Evolutionary conservation across 164 flowering plant species (phyloP).

Genomic region (Magnolia kwangsiensis): DNA sequence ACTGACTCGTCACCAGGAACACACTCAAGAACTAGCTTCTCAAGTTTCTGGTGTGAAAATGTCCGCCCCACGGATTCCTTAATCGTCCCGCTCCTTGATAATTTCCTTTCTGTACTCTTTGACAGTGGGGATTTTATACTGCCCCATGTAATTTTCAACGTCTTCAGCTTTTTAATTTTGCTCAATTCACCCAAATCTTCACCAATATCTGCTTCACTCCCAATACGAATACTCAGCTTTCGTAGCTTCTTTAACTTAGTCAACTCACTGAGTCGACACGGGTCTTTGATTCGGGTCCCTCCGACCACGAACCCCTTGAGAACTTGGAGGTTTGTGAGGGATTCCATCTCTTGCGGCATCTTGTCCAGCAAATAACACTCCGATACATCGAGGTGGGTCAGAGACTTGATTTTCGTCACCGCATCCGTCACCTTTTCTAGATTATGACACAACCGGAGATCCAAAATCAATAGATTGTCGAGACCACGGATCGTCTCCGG

Average conservation of each 20-base stretch:
- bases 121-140: no score
- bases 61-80: neutral
- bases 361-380: constrained; percentile 30
- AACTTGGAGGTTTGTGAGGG: constrained; percentile 32
- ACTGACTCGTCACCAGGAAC: constrained; percentile 17
- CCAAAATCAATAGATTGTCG: constrained; percentile 24
- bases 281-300: neutral
- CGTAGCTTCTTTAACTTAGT: constrained; percentile 18
- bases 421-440: constrained; percentile 21
- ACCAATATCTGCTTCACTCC: neutral
- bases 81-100: no score
- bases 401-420: constrained; percentile 20
- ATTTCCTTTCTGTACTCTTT: no score
- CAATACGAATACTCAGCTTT: constrained; percentile 28
- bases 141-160: no score
- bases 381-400: constrained; percentile 47
- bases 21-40: constrained; percentile 37
- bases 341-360: constrained; percentile 31
- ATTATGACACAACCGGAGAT: constrained; percentile 41
- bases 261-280: constrained; percentile 26
- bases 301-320: constrained; percentile 46
- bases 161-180: no score
- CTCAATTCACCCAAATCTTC: no score
- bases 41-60: constrained; percentile 3
- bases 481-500: constrained; percentile 22